These are phyloP conservation scores for Backusella westeae DNA, from an alignment of 192 early-diverging fungal species.

Conservation along the genomic window DNA sequence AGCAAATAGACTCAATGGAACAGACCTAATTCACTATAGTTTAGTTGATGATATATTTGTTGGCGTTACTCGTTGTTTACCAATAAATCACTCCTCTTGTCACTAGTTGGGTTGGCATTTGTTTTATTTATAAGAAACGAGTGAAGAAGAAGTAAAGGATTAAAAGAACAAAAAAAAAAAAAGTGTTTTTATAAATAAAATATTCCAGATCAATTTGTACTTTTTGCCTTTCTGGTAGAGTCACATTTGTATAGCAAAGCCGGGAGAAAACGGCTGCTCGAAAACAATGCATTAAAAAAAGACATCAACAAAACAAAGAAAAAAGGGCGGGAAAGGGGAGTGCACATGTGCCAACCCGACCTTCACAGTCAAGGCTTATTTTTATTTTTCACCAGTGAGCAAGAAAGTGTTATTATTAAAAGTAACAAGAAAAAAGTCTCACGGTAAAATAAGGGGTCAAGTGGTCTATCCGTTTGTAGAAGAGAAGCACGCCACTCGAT, in stretches of 20 bases:
- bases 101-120: background rate
- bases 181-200: background rate
- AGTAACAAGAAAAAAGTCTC: slow-evolving; percentile 3
- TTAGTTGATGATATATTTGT: background rate
- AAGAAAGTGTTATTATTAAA: background rate
- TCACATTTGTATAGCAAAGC: background rate
- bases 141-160: background rate
- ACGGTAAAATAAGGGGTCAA: background rate
- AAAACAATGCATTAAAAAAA: background rate
- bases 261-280: slow-evolving; percentile 13
- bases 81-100: background rate
- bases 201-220: background rate
- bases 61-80: background rate
- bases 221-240: slow-evolving; percentile 5
- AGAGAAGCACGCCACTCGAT: background rate
- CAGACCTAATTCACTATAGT: background rate
- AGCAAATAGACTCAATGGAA: background rate
- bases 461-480: slow-evolving; percentile 4
- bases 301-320: background rate
- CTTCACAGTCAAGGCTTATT: background rate
- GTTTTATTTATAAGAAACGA: background rate
- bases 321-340: background rate
- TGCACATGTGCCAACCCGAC: background rate
- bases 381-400: background rate
- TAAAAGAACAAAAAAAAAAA: background rate